Evolutionary conservation across 805 yeast species (phyloP).

Genomic region (Priceomyces castillae): DNA sequence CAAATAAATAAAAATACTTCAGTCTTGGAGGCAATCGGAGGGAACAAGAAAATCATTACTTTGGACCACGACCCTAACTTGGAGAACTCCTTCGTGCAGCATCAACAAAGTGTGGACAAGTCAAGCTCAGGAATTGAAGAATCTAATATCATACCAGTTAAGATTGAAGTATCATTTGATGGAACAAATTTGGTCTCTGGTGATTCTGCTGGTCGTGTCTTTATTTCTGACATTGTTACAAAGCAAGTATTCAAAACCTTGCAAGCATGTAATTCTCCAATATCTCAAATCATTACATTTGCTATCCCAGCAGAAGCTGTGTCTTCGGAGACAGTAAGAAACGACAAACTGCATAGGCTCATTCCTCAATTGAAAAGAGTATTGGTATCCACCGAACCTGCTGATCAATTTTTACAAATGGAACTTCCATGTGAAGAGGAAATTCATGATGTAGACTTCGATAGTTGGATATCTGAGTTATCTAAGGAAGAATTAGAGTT

Average conservation of each 20-base stretch:
- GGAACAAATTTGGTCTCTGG: conserved; percentile 74
- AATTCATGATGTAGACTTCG: conserved; percentile 35
- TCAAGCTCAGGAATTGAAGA: neutral
- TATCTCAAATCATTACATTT: conserved; percentile 27
- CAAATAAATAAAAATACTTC: conserved; percentile 30
- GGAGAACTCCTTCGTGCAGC: conserved; percentile 52
- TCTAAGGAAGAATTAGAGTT: conserved; percentile 53
- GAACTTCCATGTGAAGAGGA: conserved; percentile 30
- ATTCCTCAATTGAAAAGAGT: conserved; percentile 69
- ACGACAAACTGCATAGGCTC: conserved; percentile 40
- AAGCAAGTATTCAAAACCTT: conserved; percentile 65
- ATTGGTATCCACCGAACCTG: conserved; percentile 39
- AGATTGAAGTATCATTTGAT: conserved; percentile 64
- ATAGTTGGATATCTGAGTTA: conserved; percentile 48
- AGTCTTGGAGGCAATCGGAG: conserved; percentile 60
- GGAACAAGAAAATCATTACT: conserved; percentile 49
- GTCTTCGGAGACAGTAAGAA: conserved; percentile 4
- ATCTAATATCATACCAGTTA: conserved; percentile 41
- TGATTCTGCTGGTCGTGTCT: conserved; percentile 65
- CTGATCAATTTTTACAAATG: conserved; percentile 43
- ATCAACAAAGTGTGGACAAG: conserved; percentile 25
- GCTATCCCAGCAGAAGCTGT: conserved; percentile 17
- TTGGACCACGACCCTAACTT: conserved; percentile 51
- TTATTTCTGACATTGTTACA: conserved; percentile 65
- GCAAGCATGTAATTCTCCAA: conserved; percentile 36